phyloP scores from a whole-genome alignment of 2,329 filamentous ascomycete genomes.

The Epichloe sp. region DNA sequence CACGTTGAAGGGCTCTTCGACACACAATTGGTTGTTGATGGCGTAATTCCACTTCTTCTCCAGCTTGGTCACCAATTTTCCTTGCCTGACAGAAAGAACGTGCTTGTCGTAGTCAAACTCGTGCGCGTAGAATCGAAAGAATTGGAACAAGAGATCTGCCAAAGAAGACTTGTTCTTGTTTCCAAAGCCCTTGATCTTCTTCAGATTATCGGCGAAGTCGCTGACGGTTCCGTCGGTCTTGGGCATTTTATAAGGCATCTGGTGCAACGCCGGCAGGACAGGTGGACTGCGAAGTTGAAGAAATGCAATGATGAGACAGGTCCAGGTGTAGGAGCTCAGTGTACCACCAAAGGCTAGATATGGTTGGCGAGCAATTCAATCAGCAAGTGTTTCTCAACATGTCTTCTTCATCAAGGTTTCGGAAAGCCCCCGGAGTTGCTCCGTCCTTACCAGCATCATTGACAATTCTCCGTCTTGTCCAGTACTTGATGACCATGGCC shows the following conservation, averaged over 20 bases:
- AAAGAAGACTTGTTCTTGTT: constrained; percentile 67
- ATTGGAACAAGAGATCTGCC: constrained; percentile 82
- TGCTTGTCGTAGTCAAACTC: constrained; percentile 81
- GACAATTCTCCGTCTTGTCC: constrained; percentile 82
- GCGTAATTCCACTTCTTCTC: constrained; percentile 81
- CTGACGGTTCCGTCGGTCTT: constrained; percentile 53
- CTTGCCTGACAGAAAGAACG: constrained; percentile 74
- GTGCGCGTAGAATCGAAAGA: constrained; percentile 90
- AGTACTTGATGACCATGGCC: constrained; percentile 95
- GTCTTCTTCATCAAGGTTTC: not conserved
- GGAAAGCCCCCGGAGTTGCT: not conserved
- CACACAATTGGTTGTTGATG: constrained; percentile 74
- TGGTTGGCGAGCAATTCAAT: constrained; percentile 3
- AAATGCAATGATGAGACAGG: constrained; percentile 95
- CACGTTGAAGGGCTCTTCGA: constrained; percentile 93
- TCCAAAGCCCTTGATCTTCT: constrained; percentile 61
- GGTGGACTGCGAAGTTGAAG: constrained; percentile 77
- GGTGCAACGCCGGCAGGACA: constrained; percentile 74
- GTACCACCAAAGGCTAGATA: constrained; percentile 73
- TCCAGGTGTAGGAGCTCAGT: constrained; percentile 97
- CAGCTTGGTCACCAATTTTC: constrained; percentile 62
- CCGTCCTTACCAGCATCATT: constrained; percentile 74
- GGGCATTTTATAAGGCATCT: constrained; percentile 36
- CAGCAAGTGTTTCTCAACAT: constrained; percentile 6
- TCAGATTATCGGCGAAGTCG: constrained; percentile 77